A percentile compares a stretch with the other conserved stretches of the same genome.
phyloP scores from a whole-genome alignment of 768 basidiomycete genomes.

The Trametes cubensis region DNA sequence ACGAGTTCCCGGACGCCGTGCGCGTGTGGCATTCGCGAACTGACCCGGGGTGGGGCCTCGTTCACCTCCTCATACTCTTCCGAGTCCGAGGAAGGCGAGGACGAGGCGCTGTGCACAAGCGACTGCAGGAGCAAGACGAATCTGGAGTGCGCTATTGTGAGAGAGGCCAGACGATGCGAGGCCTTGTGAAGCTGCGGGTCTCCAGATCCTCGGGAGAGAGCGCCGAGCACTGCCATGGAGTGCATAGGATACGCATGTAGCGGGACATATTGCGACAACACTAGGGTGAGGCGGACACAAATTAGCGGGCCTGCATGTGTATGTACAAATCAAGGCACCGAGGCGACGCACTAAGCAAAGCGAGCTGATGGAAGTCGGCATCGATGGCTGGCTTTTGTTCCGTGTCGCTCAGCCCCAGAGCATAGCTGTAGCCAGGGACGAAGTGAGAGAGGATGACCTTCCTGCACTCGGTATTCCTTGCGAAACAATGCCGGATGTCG shows the following conservation, averaged over 20 bases:
- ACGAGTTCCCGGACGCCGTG: constrained; percentile 56
- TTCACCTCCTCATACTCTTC: constrained; percentile 46
- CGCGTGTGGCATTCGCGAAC: constrained; percentile 30
- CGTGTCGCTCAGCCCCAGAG: constrained; percentile 45
- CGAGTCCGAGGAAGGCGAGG: constrained; percentile 42
- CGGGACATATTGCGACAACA: constrained; percentile 63
- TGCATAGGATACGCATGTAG: constrained; percentile 75
- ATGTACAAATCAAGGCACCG: constrained; percentile 12
- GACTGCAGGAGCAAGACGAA: constrained; percentile 76
- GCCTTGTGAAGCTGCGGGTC: constrained; percentile 36
- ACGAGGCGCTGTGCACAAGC: constrained; percentile 62
- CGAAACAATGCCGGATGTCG: constrained; percentile 39
- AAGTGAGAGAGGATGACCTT: constrained; percentile 49
- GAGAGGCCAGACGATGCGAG: constrained; percentile 45
- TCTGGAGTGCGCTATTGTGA: constrained; percentile 69
- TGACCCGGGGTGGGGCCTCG: constrained; percentile 17
- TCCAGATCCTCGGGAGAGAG: constrained; percentile 33
- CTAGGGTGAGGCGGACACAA: constrained; percentile 37
- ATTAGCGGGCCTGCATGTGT: constrained; percentile 16
- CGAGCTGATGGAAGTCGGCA: constrained; percentile 60
- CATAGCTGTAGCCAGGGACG: constrained; percentile 58
- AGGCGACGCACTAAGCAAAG: constrained; percentile 61
- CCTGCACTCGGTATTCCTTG: constrained; percentile 33
- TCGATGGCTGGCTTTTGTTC: constrained; percentile 48
- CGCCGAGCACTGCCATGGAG: constrained; percentile 52